A percentile compares a stretch with the other conserved stretches of the same genome.
Evolutionary conservation across 805 yeast species (phyloP).

Genomic region (Candida maris): DNA sequence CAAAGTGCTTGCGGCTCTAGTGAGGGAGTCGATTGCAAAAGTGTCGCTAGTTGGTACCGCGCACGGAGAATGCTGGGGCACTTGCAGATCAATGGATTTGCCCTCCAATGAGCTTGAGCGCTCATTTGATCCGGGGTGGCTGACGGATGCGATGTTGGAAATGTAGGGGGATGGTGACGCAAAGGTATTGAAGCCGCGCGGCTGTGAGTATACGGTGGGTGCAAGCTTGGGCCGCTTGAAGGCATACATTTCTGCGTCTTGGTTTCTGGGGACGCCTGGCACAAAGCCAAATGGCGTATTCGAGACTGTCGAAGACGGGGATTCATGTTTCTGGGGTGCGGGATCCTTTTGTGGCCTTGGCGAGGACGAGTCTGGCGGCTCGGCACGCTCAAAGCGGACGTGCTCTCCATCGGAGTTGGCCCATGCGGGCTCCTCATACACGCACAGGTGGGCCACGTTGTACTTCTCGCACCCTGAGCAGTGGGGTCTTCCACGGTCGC

Average conservation of each 20-base stretch:
- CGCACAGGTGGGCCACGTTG: slow-evolving; percentile 28
- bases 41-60: not conserved
- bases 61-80: not conserved
- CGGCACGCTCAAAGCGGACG: slow-evolving; percentile 1
- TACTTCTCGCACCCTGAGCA: slow-evolving; percentile 32
- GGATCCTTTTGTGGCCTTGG: too few relatives aligned
- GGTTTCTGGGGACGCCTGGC: not conserved
- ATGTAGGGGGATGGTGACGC: slow-evolving; percentile 16
- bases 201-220: not conserved
- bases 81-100: slow-evolving; percentile 3
- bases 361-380: not conserved
- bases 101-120: slow-evolving; percentile 15
- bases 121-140: slow-evolving; percentile 25
- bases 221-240: slow-evolving; percentile 3
- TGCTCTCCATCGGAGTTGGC: slow-evolving; percentile 18
- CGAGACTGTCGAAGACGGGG: not conserved
- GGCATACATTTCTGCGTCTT: not conserved
- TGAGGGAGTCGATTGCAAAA: not conserved
- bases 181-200: slow-evolving; percentile 11
- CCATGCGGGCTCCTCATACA: slow-evolving; percentile 31
- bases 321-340: too few relatives aligned
- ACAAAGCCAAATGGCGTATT: not conserved
- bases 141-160: slow-evolving; percentile 10
- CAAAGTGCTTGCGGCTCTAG: not conserved
- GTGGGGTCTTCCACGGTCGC: slow-evolving; percentile 34